These are phyloP conservation scores for Waltiozyma sp. DNA, from an alignment of 1,139 yeast genomes.

Conservation along the genomic window DNA sequence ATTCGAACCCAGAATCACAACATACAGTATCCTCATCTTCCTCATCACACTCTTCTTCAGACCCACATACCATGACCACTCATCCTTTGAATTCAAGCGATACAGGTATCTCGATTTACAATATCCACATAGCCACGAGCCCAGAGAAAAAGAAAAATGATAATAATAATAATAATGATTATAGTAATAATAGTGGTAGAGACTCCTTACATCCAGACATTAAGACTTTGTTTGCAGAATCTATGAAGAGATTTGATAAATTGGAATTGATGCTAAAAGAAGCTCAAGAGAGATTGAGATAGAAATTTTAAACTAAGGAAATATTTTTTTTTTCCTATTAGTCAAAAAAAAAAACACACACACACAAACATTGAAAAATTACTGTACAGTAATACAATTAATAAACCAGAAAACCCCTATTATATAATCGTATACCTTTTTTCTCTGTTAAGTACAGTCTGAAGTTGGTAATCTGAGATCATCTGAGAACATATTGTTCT, in stretches of 20 bases:
- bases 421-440: too few relatives aligned
- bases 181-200: neutral
- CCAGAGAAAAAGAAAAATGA: neutral
- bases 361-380: too few relatives aligned
- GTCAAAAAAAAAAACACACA: too few relatives aligned
- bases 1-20: neutral
- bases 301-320: too few relatives aligned
- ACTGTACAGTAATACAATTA: too few relatives aligned
- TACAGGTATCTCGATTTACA: neutral
- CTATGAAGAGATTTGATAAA: neutral
- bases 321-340: too few relatives aligned
- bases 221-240: neutral
- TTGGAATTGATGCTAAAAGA: neutral
- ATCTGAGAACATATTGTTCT: too few relatives aligned
- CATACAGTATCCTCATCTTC: neutral
- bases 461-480: too few relatives aligned
- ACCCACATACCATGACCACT: neutral
- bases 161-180: neutral
- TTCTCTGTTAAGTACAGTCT: too few relatives aligned
- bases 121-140: neutral
- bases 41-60: neutral
- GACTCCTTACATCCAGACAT: neutral
- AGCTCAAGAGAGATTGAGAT: neutral
- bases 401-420: too few relatives aligned
- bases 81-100: neutral